Evolutionary conservation across 345 rosid species (phyloP).

Genomic region (Erucastrum elatum): DNA sequence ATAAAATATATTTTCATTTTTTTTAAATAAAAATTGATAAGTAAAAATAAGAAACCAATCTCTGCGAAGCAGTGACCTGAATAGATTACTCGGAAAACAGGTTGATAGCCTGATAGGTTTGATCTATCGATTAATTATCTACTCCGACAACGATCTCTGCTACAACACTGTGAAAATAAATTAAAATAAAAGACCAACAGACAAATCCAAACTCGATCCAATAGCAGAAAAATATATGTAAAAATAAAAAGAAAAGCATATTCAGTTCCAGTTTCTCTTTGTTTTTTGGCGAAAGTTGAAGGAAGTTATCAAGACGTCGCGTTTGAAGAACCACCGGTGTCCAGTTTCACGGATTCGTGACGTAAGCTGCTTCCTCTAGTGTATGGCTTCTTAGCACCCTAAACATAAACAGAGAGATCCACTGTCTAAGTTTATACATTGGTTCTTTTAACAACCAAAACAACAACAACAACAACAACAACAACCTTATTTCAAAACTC

Average conservation of each 20-base stretch:
- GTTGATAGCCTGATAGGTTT: too few species aligned
- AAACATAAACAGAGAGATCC: neutral
- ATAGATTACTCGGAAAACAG: too few species aligned
- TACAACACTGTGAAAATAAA: constrained; percentile 9
- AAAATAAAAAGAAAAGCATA: neutral
- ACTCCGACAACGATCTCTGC: constrained; percentile 14
- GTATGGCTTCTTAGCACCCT: constrained; percentile 84
- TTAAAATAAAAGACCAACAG: neutral
- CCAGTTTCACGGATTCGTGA: constrained; percentile 43
- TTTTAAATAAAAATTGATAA: too few species aligned
- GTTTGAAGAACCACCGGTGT: constrained; percentile 33
- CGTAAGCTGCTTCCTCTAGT: constrained; percentile 79
- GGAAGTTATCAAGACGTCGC: constrained; percentile 13
- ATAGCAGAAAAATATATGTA: neutral
- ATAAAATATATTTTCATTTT: too few species aligned
- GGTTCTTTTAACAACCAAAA: neutral
- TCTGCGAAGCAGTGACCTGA: too few species aligned
- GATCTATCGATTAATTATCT: neutral
- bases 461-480: neutral
- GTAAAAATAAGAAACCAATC: too few species aligned
- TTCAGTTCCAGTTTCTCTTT: neutral
- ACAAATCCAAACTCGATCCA: constrained; percentile 4
- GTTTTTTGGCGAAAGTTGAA: neutral
- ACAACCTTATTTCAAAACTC: neutral
- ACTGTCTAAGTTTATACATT: neutral